A percentile compares a stretch with the other conserved stretches of the same genome.
Conservation (phyloP, 371 early-diverging fungal genomes). For the Syncephalastrum contaminatum region DNA sequence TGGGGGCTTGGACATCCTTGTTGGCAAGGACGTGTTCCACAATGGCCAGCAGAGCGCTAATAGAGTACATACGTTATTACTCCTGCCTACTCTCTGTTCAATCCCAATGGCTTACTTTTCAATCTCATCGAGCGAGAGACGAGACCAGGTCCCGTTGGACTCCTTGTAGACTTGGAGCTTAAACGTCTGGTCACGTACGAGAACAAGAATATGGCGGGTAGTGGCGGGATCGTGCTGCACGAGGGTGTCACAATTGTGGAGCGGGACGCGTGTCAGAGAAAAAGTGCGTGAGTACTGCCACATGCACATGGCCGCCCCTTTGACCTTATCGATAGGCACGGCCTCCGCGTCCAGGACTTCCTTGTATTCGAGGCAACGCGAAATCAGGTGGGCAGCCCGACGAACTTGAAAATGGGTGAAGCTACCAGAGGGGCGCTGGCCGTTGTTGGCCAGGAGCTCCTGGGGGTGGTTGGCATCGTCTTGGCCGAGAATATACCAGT, state of each 20-base stretch:
- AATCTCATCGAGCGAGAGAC: conserved; percentile 65
- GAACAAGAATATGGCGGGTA: conserved; percentile 69
- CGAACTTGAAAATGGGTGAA: conserved; percentile 80
- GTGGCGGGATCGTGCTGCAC: conserved; percentile 47
- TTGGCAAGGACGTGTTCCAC: conserved; percentile 45
- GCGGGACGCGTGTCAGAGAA: conserved; percentile 81
- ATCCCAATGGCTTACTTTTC: conserved; percentile 53
- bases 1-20: conserved; percentile 45
- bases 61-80: conserved; percentile 4
- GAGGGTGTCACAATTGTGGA: conserved; percentile 64
- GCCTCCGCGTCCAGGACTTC: conserved; percentile 61
- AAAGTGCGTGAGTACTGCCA: conserved; percentile 78
- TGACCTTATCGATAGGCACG: conserved; percentile 57
- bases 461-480: conserved; percentile 72
- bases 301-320: conserved; percentile 71
- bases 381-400: conserved; percentile 82
- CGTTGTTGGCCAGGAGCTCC: conserved; percentile 41
- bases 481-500: conserved; percentile 78
- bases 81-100: background rate
- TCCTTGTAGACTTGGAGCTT: conserved; percentile 59
- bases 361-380: conserved; percentile 70
- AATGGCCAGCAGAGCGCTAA: conserved; percentile 27
- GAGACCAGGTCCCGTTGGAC: conserved; percentile 41
- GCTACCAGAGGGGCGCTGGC: conserved; percentile 31
- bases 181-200: conserved; percentile 80